Evolutionary conservation across 2,329 filamentous ascomycete genomes (phyloP).

Genomic region (Claviceps spartinae): DNA sequence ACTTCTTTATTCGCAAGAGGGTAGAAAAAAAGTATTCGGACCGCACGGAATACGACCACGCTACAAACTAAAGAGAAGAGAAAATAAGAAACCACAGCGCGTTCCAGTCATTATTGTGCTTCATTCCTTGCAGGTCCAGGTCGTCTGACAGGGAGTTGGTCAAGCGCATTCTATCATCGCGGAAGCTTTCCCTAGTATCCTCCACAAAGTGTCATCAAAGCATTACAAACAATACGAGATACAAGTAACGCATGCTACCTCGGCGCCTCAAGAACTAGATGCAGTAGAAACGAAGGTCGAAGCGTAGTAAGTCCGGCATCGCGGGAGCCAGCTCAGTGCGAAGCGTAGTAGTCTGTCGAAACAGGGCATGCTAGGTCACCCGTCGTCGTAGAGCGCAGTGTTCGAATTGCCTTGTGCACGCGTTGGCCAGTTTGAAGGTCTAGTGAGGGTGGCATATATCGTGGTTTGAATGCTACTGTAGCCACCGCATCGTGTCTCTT

Average conservation of each 20-base stretch:
- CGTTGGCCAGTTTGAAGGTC: too few species aligned
- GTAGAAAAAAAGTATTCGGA: background rate
- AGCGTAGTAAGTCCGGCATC: too few species aligned
- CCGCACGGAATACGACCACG: too few species aligned
- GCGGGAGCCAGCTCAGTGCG: background rate
- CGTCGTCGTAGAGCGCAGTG: too few species aligned
- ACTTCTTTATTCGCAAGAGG: constrained; percentile 4
- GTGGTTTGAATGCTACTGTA: too few species aligned
- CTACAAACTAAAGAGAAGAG: background rate
- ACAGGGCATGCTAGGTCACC: too few species aligned
- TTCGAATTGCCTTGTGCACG: too few species aligned
- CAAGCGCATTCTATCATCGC: background rate
- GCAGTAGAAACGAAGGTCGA: background rate
- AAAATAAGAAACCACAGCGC: background rate
- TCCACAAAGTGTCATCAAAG: too few species aligned
- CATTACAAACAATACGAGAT: background rate
- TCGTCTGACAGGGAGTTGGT: background rate
- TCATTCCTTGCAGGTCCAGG: background rate
- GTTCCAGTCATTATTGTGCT: constrained; percentile 4
- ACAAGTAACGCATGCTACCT: background rate
- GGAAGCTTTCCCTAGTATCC: background rate
- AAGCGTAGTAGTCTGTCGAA: background rate
- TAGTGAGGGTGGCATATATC: too few species aligned
- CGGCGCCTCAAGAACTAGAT: background rate
- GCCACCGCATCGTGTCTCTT: too few species aligned